These are phyloP conservation scores for Hypoxylon crocopeplum DNA, from an alignment of 495 filamentous ascomycete species.

Conservation along the genomic window DNA sequence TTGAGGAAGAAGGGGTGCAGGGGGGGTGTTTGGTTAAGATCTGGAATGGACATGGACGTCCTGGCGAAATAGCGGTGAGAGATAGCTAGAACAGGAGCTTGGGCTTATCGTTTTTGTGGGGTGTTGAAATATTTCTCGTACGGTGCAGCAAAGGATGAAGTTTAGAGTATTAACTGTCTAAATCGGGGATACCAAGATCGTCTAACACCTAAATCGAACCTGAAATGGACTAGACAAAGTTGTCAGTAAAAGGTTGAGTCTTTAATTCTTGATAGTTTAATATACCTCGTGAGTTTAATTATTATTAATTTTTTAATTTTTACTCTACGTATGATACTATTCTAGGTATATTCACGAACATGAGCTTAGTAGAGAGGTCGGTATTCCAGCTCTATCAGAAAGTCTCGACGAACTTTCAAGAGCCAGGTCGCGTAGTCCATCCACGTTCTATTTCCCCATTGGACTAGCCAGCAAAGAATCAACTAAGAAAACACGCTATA, in stretches of 20 bases:
- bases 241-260: constrained; percentile 1
- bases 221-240: constrained; percentile 10
- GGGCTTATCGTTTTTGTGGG: constrained; percentile 33
- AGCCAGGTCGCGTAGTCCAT: constrained; percentile 19
- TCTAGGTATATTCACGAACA: too few relatives aligned
- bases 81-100: constrained; percentile 29
- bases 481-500: constrained; percentile 25
- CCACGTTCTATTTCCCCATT: constrained; percentile 32
- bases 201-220: too few relatives aligned
- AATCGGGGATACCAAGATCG: background rate
- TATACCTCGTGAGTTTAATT: too few relatives aligned
- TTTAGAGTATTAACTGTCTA: constrained; percentile 2
- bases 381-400: too few relatives aligned
- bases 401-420: constrained; percentile 9
- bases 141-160: constrained; percentile 17
- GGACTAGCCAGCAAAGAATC: constrained; percentile 18
- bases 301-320: too few relatives aligned
- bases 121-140: constrained; percentile 28
- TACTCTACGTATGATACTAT: too few relatives aligned
- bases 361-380: background rate
- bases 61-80: constrained; percentile 45
- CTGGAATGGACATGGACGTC: constrained; percentile 33
- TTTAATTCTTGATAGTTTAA: too few relatives aligned
- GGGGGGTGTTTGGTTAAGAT: constrained; percentile 39
- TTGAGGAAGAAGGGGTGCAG: constrained; percentile 4